phyloP scores from a whole-genome alignment of 176 grass and related monocot species.

The Oryza brachyantha region DNA sequence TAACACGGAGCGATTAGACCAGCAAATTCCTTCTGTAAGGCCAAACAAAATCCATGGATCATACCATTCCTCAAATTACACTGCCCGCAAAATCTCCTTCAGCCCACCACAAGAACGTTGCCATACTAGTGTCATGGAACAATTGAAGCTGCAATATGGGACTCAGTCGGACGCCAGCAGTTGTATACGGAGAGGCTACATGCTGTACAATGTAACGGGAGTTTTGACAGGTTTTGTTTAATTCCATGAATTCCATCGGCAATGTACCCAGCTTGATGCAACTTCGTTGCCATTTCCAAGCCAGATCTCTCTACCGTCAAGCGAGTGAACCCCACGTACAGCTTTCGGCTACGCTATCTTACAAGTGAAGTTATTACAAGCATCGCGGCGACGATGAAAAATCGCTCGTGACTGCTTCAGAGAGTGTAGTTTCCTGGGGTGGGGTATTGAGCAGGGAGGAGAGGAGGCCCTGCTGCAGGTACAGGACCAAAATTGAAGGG shows the following conservation, averaged over 20 bases:
- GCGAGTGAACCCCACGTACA: constrained; percentile 16
- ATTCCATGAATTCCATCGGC: constrained; percentile 13
- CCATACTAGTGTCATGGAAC: too few relatives aligned
- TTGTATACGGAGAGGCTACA: constrained; percentile 23
- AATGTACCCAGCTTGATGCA: constrained; percentile 40
- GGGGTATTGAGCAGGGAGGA: constrained; percentile 46
- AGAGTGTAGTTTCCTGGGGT: constrained; percentile 32
- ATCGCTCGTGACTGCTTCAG: constrained; percentile 32
- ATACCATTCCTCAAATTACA: neutral
- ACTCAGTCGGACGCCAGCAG: neutral
- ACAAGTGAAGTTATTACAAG: constrained; percentile 49
- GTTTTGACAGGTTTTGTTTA: constrained; percentile 11
- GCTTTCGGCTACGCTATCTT: constrained; percentile 41
- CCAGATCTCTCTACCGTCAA: constrained; percentile 19
- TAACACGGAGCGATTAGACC: too few relatives aligned
- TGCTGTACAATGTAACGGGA: constrained; percentile 32
- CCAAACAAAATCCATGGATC: too few relatives aligned
- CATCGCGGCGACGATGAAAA: constrained; percentile 23
- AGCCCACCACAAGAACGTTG: neutral
- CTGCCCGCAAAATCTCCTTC: neutral
- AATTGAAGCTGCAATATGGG: neutral
- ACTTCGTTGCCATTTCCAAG: constrained; percentile 46
- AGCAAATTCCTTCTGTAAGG: neutral
- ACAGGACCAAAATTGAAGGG: constrained; percentile 56
- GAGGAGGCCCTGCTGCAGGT: constrained; percentile 38